A percentile compares a stretch with the other conserved stretches of the same genome.
Conservation (phyloP, 768 basidiomycete species). For the Lanmaoa pseudosensibilis region DNA sequence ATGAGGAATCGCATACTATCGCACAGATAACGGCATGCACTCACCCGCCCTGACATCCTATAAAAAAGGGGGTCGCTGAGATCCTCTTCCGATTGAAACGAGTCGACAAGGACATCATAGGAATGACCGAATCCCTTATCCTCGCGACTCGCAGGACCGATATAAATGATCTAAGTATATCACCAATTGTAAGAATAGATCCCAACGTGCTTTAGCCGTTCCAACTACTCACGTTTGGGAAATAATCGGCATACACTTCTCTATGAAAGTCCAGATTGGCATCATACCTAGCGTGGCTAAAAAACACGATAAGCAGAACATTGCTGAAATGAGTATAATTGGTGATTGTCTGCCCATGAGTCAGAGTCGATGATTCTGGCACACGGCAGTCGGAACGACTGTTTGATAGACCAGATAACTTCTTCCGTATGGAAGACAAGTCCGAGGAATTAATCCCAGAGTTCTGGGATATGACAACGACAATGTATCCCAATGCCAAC, state of each 20-base stretch:
- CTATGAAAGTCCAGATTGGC: slow-evolving; percentile 46
- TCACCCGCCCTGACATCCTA: slow-evolving; percentile 45
- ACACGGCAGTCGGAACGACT: slow-evolving; percentile 10
- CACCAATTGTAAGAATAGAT: background rate
- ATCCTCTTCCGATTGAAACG: slow-evolving; percentile 47
- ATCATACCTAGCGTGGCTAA: slow-evolving; percentile 49
- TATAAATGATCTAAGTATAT: slow-evolving; percentile 42
- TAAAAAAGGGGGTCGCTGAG: slow-evolving; percentile 37
- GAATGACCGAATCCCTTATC: slow-evolving; percentile 49
- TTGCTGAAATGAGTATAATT: slow-evolving; percentile 41
- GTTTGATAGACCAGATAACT: background rate
- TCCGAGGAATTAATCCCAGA: background rate
- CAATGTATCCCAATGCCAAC: slow-evolving; percentile 9
- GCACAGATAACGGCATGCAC: slow-evolving; percentile 6
- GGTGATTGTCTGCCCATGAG: slow-evolving; percentile 17
- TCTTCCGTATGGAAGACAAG: background rate
- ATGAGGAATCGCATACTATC: background rate
- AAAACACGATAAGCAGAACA: slow-evolving; percentile 48
- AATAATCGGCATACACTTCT: slow-evolving; percentile 48
- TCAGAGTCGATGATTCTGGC: slow-evolving; percentile 23
- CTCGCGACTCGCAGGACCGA: slow-evolving; percentile 48
- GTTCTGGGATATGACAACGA: background rate
- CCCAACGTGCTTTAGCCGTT: background rate
- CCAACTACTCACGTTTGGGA: slow-evolving; percentile 44
- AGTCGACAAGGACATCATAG: slow-evolving; percentile 50